Evolutionary conservation across 352 stramenopile species (phyloP).

Genomic region (Phytopythium oedochilum): DNA sequence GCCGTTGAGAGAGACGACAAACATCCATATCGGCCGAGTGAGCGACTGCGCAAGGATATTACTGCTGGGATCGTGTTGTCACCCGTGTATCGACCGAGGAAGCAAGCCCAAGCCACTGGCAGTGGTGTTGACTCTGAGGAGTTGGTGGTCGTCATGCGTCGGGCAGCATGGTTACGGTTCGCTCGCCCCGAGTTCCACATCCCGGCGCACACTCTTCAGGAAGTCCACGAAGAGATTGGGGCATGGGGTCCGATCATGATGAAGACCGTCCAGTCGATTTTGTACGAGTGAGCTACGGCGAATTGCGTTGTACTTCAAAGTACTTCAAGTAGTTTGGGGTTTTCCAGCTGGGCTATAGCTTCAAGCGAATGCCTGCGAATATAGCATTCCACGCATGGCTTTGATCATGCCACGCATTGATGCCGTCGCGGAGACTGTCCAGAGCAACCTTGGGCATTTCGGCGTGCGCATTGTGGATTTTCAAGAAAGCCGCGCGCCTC

Average conservation of each 20-base stretch:
- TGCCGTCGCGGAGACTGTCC: slow-evolving; percentile 20
- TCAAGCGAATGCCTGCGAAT: slow-evolving; percentile 3
- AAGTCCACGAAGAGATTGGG: background rate
- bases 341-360: too few relatives aligned
- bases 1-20: slow-evolving; percentile 37
- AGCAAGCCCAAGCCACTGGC: background rate
- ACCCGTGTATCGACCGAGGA: slow-evolving; percentile 1
- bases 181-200: slow-evolving; percentile 12
- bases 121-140: slow-evolving; percentile 10
- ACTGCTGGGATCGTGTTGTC: slow-evolving; percentile 22
- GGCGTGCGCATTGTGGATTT: slow-evolving; percentile 22
- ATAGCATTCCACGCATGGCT: slow-evolving; percentile 14
- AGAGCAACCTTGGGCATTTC: slow-evolving; percentile 15
- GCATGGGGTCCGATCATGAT: background rate
- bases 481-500: slow-evolving; percentile 21
- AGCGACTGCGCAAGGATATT: slow-evolving; percentile 32
- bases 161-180: slow-evolving; percentile 19
- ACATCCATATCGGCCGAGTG: slow-evolving; percentile 31
- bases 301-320: too few relatives aligned
- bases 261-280: slow-evolving; percentile 1
- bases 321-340: too few relatives aligned
- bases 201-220: background rate
- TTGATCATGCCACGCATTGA: slow-evolving; percentile 26
- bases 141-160: slow-evolving; percentile 25
- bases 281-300: background rate